Evolutionary conservation across 192 early-diverging fungal species (phyloP).

Genomic region (Podila epicladia): DNA sequence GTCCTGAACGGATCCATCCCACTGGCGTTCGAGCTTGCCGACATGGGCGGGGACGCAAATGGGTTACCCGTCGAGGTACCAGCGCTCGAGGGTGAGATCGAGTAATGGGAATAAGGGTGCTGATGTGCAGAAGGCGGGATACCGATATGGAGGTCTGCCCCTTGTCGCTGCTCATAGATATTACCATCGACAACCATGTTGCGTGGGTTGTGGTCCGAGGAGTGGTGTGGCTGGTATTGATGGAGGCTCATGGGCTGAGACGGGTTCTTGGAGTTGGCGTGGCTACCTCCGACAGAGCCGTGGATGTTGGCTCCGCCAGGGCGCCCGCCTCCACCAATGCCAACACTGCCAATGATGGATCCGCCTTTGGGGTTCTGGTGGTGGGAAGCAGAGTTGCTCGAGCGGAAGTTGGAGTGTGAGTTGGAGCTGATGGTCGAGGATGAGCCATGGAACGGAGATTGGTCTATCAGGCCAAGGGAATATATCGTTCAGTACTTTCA

Average conservation of each 20-base stretch:
- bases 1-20: constrained; percentile 25
- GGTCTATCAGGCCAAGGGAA: not conserved
- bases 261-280: not conserved
- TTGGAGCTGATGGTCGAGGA: not conserved
- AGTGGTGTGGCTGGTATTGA: not conserved
- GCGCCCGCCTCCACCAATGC: constrained; percentile 19
- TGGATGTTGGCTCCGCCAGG: constrained; percentile 12
- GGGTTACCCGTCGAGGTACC: constrained; percentile 9
- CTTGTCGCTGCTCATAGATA: not conserved
- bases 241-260: not conserved
- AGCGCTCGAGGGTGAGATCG: constrained; percentile 22
- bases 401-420: not conserved
- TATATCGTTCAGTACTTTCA: too few relatives aligned
- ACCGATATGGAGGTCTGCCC: constrained; percentile 6
- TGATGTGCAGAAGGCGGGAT: constrained; percentile 1
- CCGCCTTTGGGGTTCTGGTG: not conserved
- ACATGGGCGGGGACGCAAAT: constrained; percentile 20
- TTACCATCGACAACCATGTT: not conserved
- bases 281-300: not conserved
- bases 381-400: not conserved
- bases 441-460: not conserved
- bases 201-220: not conserved
- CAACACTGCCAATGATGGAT: constrained; percentile 21
- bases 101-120: constrained; percentile 6
- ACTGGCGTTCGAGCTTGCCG: constrained; percentile 5